Evolutionary conservation across 2,329 filamentous ascomycete species (phyloP).

Genomic region (Dendryphion nanum): DNA sequence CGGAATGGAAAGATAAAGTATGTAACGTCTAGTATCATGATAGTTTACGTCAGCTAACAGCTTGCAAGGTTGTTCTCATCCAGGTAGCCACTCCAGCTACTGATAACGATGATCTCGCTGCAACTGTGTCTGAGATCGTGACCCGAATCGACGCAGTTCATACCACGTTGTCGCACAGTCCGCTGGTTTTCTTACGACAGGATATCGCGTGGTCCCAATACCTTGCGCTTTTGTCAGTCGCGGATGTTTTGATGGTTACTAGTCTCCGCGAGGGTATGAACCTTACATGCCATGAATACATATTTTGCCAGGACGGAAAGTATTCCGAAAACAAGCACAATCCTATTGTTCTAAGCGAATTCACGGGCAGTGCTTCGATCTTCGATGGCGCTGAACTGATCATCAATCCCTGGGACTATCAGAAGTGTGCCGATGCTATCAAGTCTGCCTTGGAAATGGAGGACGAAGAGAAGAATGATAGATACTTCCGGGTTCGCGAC

Average conservation of each 20-base stretch:
- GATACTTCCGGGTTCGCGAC: slow-evolving; percentile 72
- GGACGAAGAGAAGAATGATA: slow-evolving; percentile 67
- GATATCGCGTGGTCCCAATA: slow-evolving; percentile 93
- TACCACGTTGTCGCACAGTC: slow-evolving; percentile 88
- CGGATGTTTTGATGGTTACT: slow-evolving; percentile 90
- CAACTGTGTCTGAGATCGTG: slow-evolving; percentile 88
- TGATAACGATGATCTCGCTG: slow-evolving; percentile 83
- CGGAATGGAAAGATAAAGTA: slow-evolving; percentile 77
- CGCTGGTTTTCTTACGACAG: slow-evolving; percentile 89
- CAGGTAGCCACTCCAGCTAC: slow-evolving; percentile 91
- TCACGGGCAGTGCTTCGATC: slow-evolving; percentile 85
- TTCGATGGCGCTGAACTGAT: slow-evolving; percentile 78
- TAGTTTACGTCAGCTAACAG: slow-evolving; percentile 4
- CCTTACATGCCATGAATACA: slow-evolving; percentile 88
- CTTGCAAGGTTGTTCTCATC: slow-evolving; percentile 73
- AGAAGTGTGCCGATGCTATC: slow-evolving; percentile 82
- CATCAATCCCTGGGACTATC: slow-evolving; percentile 95
- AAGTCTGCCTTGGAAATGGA: slow-evolving; percentile 78
- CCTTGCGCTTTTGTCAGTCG: slow-evolving; percentile 83
- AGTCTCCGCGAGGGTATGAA: slow-evolving; percentile 98
- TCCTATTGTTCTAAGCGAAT: slow-evolving; percentile 89
- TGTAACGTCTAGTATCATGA: slow-evolving; percentile 6
- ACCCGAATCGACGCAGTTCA: slow-evolving; percentile 90
- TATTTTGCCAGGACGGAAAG: slow-evolving; percentile 87
- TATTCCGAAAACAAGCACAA: slow-evolving; percentile 73